Evolutionary conservation across 768 basidiomycete species (phyloP).

Genomic region (Pholiota conissans): DNA sequence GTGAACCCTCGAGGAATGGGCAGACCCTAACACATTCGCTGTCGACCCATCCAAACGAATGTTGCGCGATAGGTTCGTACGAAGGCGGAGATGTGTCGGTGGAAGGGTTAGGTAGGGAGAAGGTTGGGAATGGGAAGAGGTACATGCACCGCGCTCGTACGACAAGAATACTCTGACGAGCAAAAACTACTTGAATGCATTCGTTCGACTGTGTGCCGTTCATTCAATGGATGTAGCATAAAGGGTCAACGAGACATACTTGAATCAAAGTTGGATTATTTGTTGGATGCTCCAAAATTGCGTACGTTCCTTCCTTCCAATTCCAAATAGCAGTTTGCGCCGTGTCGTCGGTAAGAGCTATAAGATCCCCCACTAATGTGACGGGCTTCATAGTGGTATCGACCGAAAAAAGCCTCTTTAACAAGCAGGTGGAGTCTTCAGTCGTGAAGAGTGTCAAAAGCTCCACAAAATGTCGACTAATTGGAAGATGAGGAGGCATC

Average conservation of each 20-base stretch:
- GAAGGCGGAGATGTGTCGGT: slow-evolving; percentile 15
- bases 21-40: slow-evolving; percentile 42
- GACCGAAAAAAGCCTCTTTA: slow-evolving; percentile 34
- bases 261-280: slow-evolving; percentile 28
- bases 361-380: slow-evolving; percentile 46
- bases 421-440: slow-evolving; percentile 9
- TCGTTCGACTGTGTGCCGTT: slow-evolving; percentile 40
- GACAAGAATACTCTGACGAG: slow-evolving; percentile 48
- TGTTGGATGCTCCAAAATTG: slow-evolving; percentile 40
- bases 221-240: not conserved
- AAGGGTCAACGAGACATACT: slow-evolving; percentile 24
- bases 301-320: slow-evolving; percentile 49
- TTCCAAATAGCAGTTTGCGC: slow-evolving; percentile 54
- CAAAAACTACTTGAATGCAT: slow-evolving; percentile 53
- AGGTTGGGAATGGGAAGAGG: slow-evolving; percentile 49
- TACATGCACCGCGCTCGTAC: slow-evolving; percentile 59
- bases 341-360: slow-evolving; percentile 55
- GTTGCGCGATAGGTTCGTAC: slow-evolving; percentile 38
- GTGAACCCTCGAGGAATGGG: slow-evolving; percentile 6
- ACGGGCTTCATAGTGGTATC: slow-evolving; percentile 46
- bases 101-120: slow-evolving; percentile 19
- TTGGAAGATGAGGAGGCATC: slow-evolving; percentile 17
- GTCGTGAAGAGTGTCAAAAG: slow-evolving; percentile 23
- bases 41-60: slow-evolving; percentile 72
- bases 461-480: slow-evolving; percentile 32